Base-by-base conservation (phyloP, 805 yeast genomes). In the Candida sonorensis region DNA sequence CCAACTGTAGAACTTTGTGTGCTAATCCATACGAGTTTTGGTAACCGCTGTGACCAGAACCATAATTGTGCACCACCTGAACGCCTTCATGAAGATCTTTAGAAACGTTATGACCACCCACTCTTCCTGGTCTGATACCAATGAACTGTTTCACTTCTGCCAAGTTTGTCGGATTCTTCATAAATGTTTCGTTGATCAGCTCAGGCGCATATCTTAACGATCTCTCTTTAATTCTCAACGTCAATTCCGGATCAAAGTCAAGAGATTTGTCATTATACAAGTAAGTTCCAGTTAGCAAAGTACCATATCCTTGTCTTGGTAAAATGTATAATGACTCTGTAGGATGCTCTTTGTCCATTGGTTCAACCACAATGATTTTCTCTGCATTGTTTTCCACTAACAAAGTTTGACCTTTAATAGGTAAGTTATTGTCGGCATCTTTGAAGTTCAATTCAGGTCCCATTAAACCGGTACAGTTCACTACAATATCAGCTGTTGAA, bases 41-140 rank as follows among this genome's bases (percentile, higher is more conserved):
- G 52, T 74, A 81, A 1, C 92, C 92, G 23, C 82, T 74, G 25
- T 85, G 86, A 10, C 75, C 85, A 15, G 86, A 82, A 2, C 87
- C 85, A 50, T 78, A 79, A 46, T 73, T 75, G 47, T 79, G 85
- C 20, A 78, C 65, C 14, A 78, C 49, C 25, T 40, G 41, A 12
- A 46, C 33, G 35, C 50, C 37, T 10, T 35, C 40, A 40, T 59
- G 59, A 10, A 42, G 31, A 20, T 48, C 53, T 28, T 26, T 44
- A 12, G 66, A 65, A 4, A 76, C 52, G 30, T 74, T 60, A 10
- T 68, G 54, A 0, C 87, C 88, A 7, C 72, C 75, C 10, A 57
- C 49, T 50, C 86, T 66, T 1, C 77, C 81, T 1, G 87, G 87
- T 45, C 87, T 66, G 46, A 80, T 75, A 0, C 86, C 87, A 8